Base-by-base conservation (phyloP, 352 stramenopile species). In the Detonula confervacea region DNA sequence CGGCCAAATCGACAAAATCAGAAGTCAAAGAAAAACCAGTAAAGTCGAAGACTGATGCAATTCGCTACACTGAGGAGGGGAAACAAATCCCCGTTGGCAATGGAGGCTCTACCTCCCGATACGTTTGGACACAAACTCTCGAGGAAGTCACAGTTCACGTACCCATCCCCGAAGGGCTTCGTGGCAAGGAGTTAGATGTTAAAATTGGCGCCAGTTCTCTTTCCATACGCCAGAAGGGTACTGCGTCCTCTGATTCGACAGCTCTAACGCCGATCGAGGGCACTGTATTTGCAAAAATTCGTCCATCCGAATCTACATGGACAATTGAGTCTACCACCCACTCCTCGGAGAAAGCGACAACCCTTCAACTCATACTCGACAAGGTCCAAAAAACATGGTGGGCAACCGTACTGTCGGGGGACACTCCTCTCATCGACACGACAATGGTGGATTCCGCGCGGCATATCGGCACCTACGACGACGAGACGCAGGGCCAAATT, bases 81-180 rank as follows among this genome's bases (percentile, higher is more conserved):
- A 86, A 95, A 11, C 94, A 97, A 80, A 89, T 96, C 27, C 94
- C 94, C 8, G 73, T 96, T 20, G 92, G 92, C 7, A 96, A 96
- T 79, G 93, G 93, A 37, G 92, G 92, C 55, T 89, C 92, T 5
- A 95, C 89, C 20, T 68, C 78, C 35, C 68, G 60, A 14, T 95
- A 96, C 73, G 90, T 90, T 66, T 96, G 93, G 93, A 96, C 93
- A 24, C 93, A 96, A 83, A 95, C 89, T 7, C 55, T 96, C 11
- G 78, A 90, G 11, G 93, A 96, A 68, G 87, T 86, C 22, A 96
- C 84, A 7, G 89, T 96, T 37, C 47, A 95, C 14, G 81, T 94
- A 51, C 77, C 88, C 18, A 72, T 92, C 20, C 84, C 87, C 46
- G 54, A 81, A 20, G 81, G 77, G 0, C 89, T 85, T 16, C 71